phyloP scores from a whole-genome alignment of 352 stramenopile genomes.

The Phytopythium montanum region DNA sequence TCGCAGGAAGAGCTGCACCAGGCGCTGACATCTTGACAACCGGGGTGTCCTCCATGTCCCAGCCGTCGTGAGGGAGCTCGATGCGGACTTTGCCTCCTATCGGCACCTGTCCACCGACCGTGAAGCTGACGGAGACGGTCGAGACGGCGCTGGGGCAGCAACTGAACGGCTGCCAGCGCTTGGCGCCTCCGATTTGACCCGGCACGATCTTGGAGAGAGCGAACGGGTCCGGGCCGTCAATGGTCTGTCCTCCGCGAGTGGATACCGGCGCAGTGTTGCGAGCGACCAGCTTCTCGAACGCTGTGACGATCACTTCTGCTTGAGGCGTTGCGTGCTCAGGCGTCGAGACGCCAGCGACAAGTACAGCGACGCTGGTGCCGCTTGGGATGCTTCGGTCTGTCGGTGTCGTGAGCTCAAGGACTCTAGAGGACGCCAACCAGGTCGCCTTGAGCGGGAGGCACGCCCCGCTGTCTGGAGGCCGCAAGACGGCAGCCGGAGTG shows the following conservation, averaged over 20 bases:
- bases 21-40: conserved; percentile 36
- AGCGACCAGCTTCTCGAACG: conserved; percentile 57
- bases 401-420: conserved; percentile 52
- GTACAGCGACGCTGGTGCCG: conserved; percentile 33
- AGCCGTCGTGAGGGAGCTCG: conserved; percentile 46
- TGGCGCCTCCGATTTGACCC: conserved; percentile 32
- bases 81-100: conserved; percentile 38
- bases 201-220: conserved; percentile 48
- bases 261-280: conserved; percentile 48
- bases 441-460: conserved; percentile 28
- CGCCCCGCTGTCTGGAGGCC: conserved; percentile 16
- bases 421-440: conserved; percentile 25
- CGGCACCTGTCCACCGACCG: conserved; percentile 33
- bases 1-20: conserved; percentile 23
- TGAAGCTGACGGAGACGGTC: conserved; percentile 54
- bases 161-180: conserved; percentile 58
- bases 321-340: conserved; percentile 47
- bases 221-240: conserved; percentile 51
- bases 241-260: conserved; percentile 55
- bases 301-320: conserved; percentile 44
- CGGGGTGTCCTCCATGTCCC: conserved; percentile 53
- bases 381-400: conserved; percentile 34
- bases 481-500: conserved; percentile 29
- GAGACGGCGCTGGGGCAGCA: conserved; percentile 43
- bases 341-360: conserved; percentile 53